These are phyloP conservation scores for Chlamydomonas sp. DNA, from an alignment of 139 green algal genomes.

Conservation along the genomic window DNA sequence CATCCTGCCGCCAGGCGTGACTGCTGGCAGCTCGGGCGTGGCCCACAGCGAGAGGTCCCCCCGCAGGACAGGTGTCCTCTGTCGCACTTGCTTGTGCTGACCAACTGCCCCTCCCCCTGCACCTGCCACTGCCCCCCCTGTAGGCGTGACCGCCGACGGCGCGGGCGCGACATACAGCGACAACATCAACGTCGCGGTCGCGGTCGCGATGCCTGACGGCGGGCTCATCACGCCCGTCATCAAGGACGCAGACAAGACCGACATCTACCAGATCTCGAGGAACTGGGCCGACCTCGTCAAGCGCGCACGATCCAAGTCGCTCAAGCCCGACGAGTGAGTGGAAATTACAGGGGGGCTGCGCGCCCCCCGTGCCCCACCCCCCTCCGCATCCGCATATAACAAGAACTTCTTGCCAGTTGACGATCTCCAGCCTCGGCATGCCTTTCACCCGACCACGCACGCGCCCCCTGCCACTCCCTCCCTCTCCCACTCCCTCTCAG, in stretches of 20 bases:
- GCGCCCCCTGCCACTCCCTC: too few species aligned
- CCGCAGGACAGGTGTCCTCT: too few species aligned
- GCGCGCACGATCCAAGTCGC: conserved; percentile 88
- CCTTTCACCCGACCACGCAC: too few species aligned
- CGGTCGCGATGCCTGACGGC: conserved; percentile 92
- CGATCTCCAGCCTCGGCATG: neutral
- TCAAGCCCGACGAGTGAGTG: conserved; percentile 77
- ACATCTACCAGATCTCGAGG: conserved; percentile 92
- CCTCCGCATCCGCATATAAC: neutral
- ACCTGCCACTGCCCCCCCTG: too few species aligned
- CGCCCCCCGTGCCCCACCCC: neutral
- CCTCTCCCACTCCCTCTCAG: too few species aligned
- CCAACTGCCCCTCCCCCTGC: neutral
- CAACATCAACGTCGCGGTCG: conserved; percentile 88
- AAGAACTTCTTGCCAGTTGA: too few species aligned
- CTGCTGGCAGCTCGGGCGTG: too few species aligned
- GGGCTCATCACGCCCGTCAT: conserved; percentile 97
- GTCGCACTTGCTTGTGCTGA: neutral
- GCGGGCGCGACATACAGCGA: conserved; percentile 88
- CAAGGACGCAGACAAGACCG: conserved; percentile 80
- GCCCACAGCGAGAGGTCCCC: too few species aligned
- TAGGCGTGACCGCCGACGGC: conserved; percentile 77
- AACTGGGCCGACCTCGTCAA: conserved; percentile 76
- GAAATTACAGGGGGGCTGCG: conserved; percentile 46
- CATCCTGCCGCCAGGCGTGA: too few species aligned